These are phyloP conservation scores for Lactarius psammicola DNA, from an alignment of 768 basidiomycete species.

Conservation along the genomic window DNA sequence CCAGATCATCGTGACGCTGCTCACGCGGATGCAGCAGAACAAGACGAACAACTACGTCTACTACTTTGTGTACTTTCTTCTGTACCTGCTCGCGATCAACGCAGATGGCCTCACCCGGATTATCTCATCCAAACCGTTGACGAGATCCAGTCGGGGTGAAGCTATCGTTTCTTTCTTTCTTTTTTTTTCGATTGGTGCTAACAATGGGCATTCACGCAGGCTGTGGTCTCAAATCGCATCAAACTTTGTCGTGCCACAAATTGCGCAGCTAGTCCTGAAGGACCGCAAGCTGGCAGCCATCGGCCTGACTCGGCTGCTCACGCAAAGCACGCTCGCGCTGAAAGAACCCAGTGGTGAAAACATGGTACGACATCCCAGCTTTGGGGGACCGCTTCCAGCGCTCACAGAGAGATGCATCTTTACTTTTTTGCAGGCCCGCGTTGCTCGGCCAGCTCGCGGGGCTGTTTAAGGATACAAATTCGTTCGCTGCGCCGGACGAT, in stretches of 20 bases:
- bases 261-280: conserved; percentile 74
- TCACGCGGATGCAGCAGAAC: conserved; percentile 82
- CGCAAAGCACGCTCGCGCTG: conserved; percentile 69
- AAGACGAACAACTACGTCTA: conserved; percentile 89
- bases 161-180: conserved; percentile 10
- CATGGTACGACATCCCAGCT: conserved; percentile 51
- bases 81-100: conserved; percentile 72
- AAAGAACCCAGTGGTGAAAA: conserved; percentile 56
- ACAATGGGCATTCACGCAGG: conserved; percentile 35
- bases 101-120: conserved; percentile 72
- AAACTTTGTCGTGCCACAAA: conserved; percentile 77
- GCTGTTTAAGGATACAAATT: conserved; percentile 76
- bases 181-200: neutral
- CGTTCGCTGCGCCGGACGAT: conserved; percentile 56
- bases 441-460: conserved; percentile 68
- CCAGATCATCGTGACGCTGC: conserved; percentile 68
- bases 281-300: conserved; percentile 84
- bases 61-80: conserved; percentile 74
- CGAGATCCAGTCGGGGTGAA: conserved; percentile 80
- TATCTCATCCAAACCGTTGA: conserved; percentile 77
- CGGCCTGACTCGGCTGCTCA: conserved; percentile 76
- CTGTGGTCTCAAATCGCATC: conserved; percentile 79
- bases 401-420: neutral
- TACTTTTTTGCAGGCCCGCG: conserved; percentile 61
- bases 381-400: neutral